phyloP scores from a whole-genome alignment of 306 rosid species.

The Pyrus pyrifolia region DNA sequence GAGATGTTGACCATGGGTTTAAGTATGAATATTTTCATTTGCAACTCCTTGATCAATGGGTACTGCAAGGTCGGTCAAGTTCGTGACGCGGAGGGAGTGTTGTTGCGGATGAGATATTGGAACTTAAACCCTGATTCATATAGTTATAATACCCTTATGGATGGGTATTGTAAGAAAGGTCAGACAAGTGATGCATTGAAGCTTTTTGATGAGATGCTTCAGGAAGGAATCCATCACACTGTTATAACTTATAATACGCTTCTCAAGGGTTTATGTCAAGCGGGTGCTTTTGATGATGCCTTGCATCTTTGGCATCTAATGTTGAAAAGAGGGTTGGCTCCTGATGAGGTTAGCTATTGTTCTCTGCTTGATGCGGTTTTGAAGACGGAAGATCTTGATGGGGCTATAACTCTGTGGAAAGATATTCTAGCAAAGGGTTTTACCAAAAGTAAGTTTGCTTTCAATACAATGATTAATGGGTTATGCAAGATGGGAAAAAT shows the following conservation, averaged over 20 bases:
- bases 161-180: constrained; percentile 34
- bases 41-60: constrained; percentile 70
- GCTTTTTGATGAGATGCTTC: constrained; percentile 59
- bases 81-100: constrained; percentile 38
- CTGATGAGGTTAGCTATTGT: constrained; percentile 66
- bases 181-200: constrained; percentile 27
- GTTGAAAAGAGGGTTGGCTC: constrained; percentile 49
- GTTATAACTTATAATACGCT: constrained; percentile 64
- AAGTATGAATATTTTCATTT: constrained; percentile 53
- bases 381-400: constrained; percentile 52
- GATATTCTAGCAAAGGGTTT: constrained; percentile 52
- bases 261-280: constrained; percentile 55
- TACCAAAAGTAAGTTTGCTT: constrained; percentile 42
- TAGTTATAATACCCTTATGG: constrained; percentile 37
- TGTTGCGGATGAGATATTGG: constrained; percentile 46
- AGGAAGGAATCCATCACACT: constrained; percentile 43
- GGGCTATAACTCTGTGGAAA: constrained; percentile 56
- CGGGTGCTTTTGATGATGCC: constrained; percentile 43
- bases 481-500: constrained; percentile 75
- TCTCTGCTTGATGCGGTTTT: constrained; percentile 64
- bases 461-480: constrained; percentile 70
- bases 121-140: constrained; percentile 45
- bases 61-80: constrained; percentile 54
- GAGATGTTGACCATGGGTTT: constrained; percentile 53
- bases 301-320: constrained; percentile 54